Evolutionary conservation across 2,329 filamentous ascomycete genomes (phyloP).

Genomic region (Aschersonia sp.): DNA sequence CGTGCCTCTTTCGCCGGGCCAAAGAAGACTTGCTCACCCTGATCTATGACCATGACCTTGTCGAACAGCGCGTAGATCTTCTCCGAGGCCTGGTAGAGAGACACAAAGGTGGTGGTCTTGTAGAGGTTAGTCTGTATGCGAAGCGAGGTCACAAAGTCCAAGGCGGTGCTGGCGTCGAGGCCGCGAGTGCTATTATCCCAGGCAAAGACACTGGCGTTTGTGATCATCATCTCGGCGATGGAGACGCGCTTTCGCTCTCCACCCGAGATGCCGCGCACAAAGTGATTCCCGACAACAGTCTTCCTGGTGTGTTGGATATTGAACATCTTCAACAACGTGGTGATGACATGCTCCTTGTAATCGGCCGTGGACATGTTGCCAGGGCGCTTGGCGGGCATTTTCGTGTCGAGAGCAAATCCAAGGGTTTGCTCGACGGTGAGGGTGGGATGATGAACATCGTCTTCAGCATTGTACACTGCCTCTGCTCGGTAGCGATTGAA

Average conservation of each 20-base stretch:
- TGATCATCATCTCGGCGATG: constrained; percentile 73
- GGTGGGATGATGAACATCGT: constrained; percentile 74
- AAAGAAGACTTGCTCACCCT: constrained; percentile 62
- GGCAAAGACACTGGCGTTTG: constrained; percentile 53
- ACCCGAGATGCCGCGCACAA: constrained; percentile 67
- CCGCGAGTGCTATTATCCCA: constrained; percentile 67
- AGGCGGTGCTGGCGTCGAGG: constrained; percentile 51
- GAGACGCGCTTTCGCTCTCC: constrained; percentile 69
- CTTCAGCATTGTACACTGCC: constrained; percentile 65
- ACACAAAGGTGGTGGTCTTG: constrained; percentile 72
- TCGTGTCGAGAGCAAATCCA: constrained; percentile 71
- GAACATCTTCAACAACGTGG: constrained; percentile 75
- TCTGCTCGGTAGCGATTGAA: constrained; percentile 69
- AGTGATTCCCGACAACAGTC: constrained; percentile 72
- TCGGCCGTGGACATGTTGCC: constrained; percentile 55
- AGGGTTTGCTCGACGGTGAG: constrained; percentile 81
- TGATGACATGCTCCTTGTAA: constrained; percentile 64
- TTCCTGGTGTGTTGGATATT: constrained; percentile 80
- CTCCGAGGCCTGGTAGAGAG: constrained; percentile 74
- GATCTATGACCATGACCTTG: constrained; percentile 71
- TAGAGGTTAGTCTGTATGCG: constrained; percentile 74
- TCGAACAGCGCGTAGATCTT: constrained; percentile 70
- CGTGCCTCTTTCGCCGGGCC: constrained; percentile 54
- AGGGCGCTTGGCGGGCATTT: constrained; percentile 68
- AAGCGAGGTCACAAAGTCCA: constrained; percentile 54